Conservation (phyloP, 2,329 filamentous ascomycete genomes). For the Cladosporium velox region DNA sequence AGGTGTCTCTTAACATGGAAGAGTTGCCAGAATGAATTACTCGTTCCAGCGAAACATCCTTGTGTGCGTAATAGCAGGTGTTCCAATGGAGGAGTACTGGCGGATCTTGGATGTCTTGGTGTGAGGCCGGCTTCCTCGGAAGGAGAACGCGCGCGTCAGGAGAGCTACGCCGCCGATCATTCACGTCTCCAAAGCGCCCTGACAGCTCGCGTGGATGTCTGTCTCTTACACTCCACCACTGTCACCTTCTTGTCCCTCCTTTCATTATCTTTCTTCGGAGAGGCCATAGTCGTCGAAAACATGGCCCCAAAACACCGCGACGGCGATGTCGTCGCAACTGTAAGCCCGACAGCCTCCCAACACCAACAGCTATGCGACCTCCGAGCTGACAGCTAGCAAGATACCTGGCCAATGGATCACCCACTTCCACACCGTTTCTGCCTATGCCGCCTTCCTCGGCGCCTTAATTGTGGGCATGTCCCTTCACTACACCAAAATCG, state of each 20-base stretch:
- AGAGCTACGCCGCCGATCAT: background rate
- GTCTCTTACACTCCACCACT: background rate
- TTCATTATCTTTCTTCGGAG: conserved; percentile 1
- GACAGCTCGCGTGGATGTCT: conserved; percentile 2
- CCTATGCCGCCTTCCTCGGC: conserved; percentile 84
- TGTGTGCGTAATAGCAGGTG: background rate
- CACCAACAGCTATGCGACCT: background rate
- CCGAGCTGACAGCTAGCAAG: conserved; percentile 29
- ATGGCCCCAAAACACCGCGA: conserved; percentile 66
- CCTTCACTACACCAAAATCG: conserved; percentile 95
- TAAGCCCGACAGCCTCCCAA: conserved; percentile 41
- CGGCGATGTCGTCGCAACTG: conserved; percentile 62
- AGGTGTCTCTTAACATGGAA: background rate
- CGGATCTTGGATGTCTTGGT: background rate
- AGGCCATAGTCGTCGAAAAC: background rate
- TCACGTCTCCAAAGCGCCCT: background rate
- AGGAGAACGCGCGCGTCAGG: background rate
- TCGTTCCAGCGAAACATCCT: background rate
- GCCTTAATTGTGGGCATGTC: conserved; percentile 75
- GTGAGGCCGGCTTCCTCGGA: conserved; percentile 7
- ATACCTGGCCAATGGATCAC: conserved; percentile 89
- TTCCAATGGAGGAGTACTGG: background rate
- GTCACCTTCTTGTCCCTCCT: conserved; percentile 11
- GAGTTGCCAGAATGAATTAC: background rate
- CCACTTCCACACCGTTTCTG: conserved; percentile 79